Evolutionary conservation across 495 filamentous ascomycete species (phyloP).

Genomic region (Pseudevernia furfuracea): DNA sequence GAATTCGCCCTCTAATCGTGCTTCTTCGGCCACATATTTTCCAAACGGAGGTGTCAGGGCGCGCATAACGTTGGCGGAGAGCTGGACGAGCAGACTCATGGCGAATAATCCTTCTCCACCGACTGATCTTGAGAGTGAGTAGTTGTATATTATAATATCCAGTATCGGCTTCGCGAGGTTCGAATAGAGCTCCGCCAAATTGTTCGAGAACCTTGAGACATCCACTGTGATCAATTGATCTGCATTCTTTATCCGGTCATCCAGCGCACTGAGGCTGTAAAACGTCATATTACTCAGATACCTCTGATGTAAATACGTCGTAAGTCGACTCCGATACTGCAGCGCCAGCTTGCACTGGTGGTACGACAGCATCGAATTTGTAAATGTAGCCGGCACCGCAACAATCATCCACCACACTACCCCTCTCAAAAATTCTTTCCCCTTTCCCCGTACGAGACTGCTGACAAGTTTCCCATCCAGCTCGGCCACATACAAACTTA

Average conservation of each 20-base stretch:
- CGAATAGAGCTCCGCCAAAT: conserved; percentile 87
- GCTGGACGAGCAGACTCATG: conserved; percentile 87
- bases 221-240: conserved; percentile 97
- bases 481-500: conserved; percentile 92
- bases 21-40: conserved; percentile 95
- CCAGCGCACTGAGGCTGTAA: conserved; percentile 88
- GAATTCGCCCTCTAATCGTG: conserved; percentile 89
- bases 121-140: conserved; percentile 82
- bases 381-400: conserved; percentile 94
- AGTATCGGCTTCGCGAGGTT: conserved; percentile 94
- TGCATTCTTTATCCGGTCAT: conserved; percentile 97
- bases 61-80: conserved; percentile 89
- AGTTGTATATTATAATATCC: conserved; percentile 95
- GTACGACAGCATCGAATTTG: conserved; percentile 98
- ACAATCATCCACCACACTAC: conserved; percentile 99
- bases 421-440: conserved; percentile 79
- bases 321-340: conserved; percentile 84
- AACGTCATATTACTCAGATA: conserved; percentile 96
- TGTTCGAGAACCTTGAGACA: conserved; percentile 91
- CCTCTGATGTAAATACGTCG: conserved; percentile 83
- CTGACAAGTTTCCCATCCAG: conserved; percentile 90
- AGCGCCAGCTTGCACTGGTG: conserved; percentile 92
- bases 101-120: conserved; percentile 90
- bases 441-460: conserved; percentile 80
- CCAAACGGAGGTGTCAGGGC: conserved; percentile 95